Percentiles rank a stretch among this genome's conserved stretches.
Evolutionary conservation across 1,139 yeast species (phyloP).

Genomic region (Torulaspora globosa): DNA sequence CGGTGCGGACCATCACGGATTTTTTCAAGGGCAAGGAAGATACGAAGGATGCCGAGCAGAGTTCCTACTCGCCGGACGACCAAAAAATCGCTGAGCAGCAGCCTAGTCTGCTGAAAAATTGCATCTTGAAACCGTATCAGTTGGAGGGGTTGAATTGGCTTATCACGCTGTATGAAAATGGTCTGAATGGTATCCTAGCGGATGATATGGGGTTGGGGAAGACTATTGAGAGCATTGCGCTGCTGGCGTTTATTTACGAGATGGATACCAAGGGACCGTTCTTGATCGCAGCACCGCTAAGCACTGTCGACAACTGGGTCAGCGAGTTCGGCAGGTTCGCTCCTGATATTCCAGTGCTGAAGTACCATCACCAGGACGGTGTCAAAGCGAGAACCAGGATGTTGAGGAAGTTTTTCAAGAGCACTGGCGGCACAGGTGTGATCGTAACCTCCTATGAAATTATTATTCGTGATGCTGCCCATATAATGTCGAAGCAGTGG

Average conservation of each 20-base stretch:
- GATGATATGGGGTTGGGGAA: slow-evolving; percentile 98
- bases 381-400: slow-evolving; percentile 45
- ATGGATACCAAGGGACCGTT: slow-evolving; percentile 82
- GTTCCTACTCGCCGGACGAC: slow-evolving; percentile 11
- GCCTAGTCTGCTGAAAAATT: slow-evolving; percentile 65
- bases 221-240: slow-evolving; percentile 79
- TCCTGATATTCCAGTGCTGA: slow-evolving; percentile 59
- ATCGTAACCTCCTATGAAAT: slow-evolving; percentile 82
- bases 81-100: slow-evolving; percentile 40
- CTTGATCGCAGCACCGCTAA: slow-evolving; percentile 79
- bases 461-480: slow-evolving; percentile 62
- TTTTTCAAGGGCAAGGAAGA: slow-evolving; percentile 26
- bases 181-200: slow-evolving; percentile 89
- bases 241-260: slow-evolving; percentile 71
- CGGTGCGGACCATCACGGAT: slow-evolving; percentile 22
- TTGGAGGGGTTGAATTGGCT: slow-evolving; percentile 90
- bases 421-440: slow-evolving; percentile 41
- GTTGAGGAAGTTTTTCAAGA: slow-evolving; percentile 38
- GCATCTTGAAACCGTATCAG: slow-evolving; percentile 74
- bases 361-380: slow-evolving; percentile 62
- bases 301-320: slow-evolving; percentile 83
- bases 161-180: slow-evolving; percentile 82
- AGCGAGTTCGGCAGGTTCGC: slow-evolving; percentile 69
- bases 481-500: slow-evolving; percentile 51
- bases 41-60: slow-evolving; percentile 15